Evolutionary conservation across 805 yeast genomes (phyloP).

Genomic region (Barnettozyma pratensis): DNA sequence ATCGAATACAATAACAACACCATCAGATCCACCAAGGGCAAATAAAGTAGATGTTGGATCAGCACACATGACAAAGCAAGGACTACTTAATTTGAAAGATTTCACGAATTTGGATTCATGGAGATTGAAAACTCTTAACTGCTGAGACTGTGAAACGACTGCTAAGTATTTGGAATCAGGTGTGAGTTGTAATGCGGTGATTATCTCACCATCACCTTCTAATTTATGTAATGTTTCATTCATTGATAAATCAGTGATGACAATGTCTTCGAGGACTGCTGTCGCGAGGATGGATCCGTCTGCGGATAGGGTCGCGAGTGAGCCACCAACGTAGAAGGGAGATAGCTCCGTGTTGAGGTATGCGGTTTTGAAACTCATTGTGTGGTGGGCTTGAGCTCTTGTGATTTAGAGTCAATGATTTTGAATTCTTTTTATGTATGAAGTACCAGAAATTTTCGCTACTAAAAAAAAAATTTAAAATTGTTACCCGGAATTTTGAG

Average conservation of each 20-base stretch:
- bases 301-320: conserved; percentile 61
- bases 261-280: conserved; percentile 71
- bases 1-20: conserved; percentile 88
- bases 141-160: conserved; percentile 78
- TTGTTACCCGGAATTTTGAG: not conserved
- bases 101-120: conserved; percentile 36
- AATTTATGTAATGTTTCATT: conserved; percentile 55
- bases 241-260: conserved; percentile 58
- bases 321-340: conserved; percentile 86
- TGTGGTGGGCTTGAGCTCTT: too few relatives aligned
- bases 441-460: not conserved
- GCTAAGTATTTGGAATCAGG: conserved; percentile 72
- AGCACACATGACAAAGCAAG: conserved; percentile 70
- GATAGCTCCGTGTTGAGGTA: conserved; percentile 41
- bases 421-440: not conserved
- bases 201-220: conserved; percentile 80
- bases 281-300: conserved; percentile 70
- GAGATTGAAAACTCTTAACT: conserved; percentile 55
- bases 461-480: not conserved
- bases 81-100: conserved; percentile 62
- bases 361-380: conserved; percentile 26
- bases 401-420: not conserved
- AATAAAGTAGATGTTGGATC: conserved; percentile 81
- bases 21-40: conserved; percentile 95
- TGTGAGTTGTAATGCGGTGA: conserved; percentile 71